Percentiles rank a stretch among this genome's conserved stretches.
Conservation (phyloP, 2,329 filamentous ascomycete species). For the Plectosphaerella cucumerina region DNA sequence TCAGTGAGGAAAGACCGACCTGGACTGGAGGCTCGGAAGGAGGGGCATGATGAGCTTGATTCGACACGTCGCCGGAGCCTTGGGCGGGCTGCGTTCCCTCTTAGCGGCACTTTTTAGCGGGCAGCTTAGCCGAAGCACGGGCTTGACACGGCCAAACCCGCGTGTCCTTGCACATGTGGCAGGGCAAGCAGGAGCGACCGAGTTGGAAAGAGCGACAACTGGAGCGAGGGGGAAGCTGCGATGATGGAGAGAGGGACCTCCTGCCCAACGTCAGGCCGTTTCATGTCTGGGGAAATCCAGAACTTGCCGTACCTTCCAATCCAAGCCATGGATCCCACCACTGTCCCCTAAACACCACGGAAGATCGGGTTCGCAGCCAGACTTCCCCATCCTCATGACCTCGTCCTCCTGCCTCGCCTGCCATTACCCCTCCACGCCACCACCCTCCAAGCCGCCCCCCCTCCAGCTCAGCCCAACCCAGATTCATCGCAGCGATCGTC, state of each 20-base stretch:
- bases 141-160: background rate
- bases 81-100: background rate
- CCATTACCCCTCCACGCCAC: background rate
- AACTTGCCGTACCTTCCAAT: too few relatives aligned
- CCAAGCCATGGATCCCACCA: too few relatives aligned
- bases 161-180: too few relatives aligned
- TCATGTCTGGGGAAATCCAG: too few relatives aligned
- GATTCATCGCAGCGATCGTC: background rate
- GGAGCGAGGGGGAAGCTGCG: background rate
- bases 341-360: too few relatives aligned
- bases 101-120: background rate
- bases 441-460: background rate
- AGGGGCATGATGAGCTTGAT: background rate
- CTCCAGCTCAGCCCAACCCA: background rate
- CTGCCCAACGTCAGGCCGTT: too few relatives aligned
- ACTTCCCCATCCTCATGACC: too few relatives aligned
- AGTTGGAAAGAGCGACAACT: background rate
- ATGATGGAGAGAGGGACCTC: too few relatives aligned
- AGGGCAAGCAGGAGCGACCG: background rate
- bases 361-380: too few relatives aligned
- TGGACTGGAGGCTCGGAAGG: background rate
- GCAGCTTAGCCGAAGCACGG: background rate
- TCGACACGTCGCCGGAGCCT: background rate
- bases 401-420: too few relatives aligned
- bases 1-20: too few relatives aligned